Conservation (phyloP, 1,139 yeast species). For the Yamadazyma blattariae region DNA sequence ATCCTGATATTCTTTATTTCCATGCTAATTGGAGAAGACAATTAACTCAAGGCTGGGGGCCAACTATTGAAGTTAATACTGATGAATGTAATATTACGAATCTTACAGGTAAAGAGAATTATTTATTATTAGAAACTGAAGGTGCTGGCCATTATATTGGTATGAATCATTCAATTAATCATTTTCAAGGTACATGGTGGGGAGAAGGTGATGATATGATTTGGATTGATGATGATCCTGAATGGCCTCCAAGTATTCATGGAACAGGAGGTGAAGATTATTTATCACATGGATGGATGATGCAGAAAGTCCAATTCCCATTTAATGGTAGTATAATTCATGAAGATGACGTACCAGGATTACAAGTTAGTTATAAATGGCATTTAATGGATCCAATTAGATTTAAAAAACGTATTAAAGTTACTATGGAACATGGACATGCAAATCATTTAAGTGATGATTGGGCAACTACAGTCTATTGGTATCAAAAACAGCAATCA, state of each 20-base stretch:
- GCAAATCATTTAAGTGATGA: constrained; percentile 5
- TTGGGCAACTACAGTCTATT: constrained; percentile 5
- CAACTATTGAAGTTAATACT: constrained; percentile 4
- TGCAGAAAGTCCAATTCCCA: no score
- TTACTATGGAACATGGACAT: constrained; percentile 6
- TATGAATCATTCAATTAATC: no score
- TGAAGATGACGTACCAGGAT: constrained; percentile 4
- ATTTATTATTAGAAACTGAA: constrained; percentile 2
- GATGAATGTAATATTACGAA: no score
- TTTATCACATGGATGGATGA: no score
- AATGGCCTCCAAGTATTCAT: no score
- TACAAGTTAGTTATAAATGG: constrained; percentile 5
- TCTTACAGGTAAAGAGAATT: constrained; percentile 2
- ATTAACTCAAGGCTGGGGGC: constrained; percentile 5
- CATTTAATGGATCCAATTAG: constrained; percentile 5
- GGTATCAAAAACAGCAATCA: no score
- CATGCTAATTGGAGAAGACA: constrained; percentile 3
- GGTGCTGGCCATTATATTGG: no score
- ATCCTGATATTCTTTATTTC: background rate
- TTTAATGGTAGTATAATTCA: no score
- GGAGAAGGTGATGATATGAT: no score
- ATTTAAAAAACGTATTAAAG: constrained; percentile 4
- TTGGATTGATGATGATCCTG: no score
- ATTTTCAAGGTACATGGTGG: no score
- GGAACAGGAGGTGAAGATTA: no score